Evolutionary conservation across 73 alveolate species (phyloP), one percentile per base, ranked within the genome.

Genomic region (Paramecium pentaurelia): DNA sequence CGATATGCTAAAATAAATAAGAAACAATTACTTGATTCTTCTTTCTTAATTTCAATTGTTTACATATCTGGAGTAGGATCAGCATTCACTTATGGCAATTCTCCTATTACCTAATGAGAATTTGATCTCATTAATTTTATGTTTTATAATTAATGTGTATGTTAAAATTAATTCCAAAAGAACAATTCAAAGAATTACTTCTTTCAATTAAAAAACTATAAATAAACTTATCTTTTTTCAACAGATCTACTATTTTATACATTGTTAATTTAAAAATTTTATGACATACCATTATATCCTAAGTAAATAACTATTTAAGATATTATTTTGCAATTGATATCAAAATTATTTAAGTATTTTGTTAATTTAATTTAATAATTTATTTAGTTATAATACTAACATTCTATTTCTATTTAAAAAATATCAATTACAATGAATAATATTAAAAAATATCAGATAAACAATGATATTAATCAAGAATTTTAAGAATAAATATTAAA

Each of bases 61-160:
- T 60, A 18, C 91, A 80, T 80, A 7, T 80, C 91, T 18, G 91
- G 91, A 80, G 58, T 80, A 42, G 91, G 91, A 80, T 80, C 91
- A 20, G 91, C 91, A 27, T 47, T 22, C 0, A 80, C 45, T 42
- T 80, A 64, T 9, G 91, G 91, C 75, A 80, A 45, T 25, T 47
- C 73, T 10, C 49, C 71, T 12, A 80, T 44, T 4, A 80, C 45
- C 45, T 80, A 47, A 45, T 49, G 71, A 49, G 91, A 80, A 42
- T 34, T 34, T 18, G 71, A 45, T 80, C 58, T 80, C 91, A 80
- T 80, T 45, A 80, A 38, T 45, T 45, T 44, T 20, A 54, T 54
- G 25, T 54, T 49, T 54, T 54, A 54, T 54, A 54, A 18, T 54
- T 54, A 54, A 16, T 54, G 70, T 54, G 70, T 54, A 54, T 54